Conservation (phyloP, 768 basidiomycete genomes). For the Amanita muscaria region DNA sequence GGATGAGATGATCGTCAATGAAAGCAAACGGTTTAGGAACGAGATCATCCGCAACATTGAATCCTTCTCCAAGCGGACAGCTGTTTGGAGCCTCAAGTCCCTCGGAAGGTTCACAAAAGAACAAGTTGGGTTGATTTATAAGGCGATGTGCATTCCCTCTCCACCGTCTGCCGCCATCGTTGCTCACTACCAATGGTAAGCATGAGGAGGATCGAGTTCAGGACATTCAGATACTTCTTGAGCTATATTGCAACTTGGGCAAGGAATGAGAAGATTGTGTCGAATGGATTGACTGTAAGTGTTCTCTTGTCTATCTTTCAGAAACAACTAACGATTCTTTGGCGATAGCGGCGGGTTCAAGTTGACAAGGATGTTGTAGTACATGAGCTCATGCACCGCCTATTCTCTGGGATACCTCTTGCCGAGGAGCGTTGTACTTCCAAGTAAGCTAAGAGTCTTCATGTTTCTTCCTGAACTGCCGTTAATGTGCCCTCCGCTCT, state of each 20-base stretch:
- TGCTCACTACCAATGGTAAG: conserved; percentile 50
- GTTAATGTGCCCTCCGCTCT: neutral
- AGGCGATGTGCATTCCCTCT: conserved; percentile 73
- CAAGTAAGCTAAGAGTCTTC: conserved; percentile 69
- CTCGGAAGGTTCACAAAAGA: conserved; percentile 81
- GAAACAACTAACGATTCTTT: too few relatives aligned
- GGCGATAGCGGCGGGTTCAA: conserved; percentile 84
- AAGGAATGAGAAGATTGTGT: conserved; percentile 83
- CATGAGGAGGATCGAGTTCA: conserved; percentile 78
- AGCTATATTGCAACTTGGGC: conserved; percentile 96
- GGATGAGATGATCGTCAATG: conserved; percentile 84
- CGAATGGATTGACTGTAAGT: conserved; percentile 81
- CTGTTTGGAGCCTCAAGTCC: conserved; percentile 77
- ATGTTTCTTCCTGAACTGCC: neutral
- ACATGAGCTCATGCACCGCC: conserved; percentile 87
- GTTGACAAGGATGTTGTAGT: conserved; percentile 89
- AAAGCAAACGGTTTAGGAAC: conserved; percentile 82
- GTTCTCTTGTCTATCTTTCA: neutral
- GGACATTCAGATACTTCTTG: conserved; percentile 83
- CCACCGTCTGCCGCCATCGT: conserved; percentile 49
- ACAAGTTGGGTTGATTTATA: conserved; percentile 79
- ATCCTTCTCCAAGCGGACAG: too few relatives aligned
- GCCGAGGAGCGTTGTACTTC: conserved; percentile 78
- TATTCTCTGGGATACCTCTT: conserved; percentile 91
- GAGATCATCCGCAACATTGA: conserved; percentile 93